Base-by-base conservation (phyloP, 441 rosid genomes). In the Aquilaria agallochum region DNA sequence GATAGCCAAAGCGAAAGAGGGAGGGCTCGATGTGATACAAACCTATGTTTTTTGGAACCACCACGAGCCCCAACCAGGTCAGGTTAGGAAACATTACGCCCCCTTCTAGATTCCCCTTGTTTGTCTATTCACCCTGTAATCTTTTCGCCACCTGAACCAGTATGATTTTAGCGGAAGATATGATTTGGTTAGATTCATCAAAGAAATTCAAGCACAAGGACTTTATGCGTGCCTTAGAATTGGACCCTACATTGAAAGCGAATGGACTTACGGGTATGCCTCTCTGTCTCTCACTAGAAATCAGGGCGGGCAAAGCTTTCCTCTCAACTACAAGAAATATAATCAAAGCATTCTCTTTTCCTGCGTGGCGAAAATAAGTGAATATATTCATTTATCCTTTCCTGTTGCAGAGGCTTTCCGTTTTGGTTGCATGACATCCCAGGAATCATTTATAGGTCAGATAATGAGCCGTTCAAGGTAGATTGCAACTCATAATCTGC, bases 371-470 rank as follows among this genome's bases (percentile, higher is more conserved):
- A 20, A 20, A 20, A 20, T 20, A 20, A 20, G 27, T 20, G 27
- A 20, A 20, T 20, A 20, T 20, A 20, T 20, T 20, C 7, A 46
- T 50, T 50, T 14, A 13, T 12, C 10, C 32, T 3, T 27, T 1
- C 56, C 60, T 54, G 45, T 51, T 68, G 67, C 72, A 92, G 98
- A 64, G 98, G 98, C 9, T 74, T 93, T 3, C 98, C 98, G 1
- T 88, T 88, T 72, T 93, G 98, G 97, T 71, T 93, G 77, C 91
- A 87, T 42, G 93, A 90, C 75, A 71, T 93, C 60, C 95, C 98
- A 1, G 96, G 77, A 55, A 90, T 93, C 50, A 79, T 82, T 15
- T 93, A 78, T 58, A 79, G 98, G 66, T 74, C 97, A 33, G 83
- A 93, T 32, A 93, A 90, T 50, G 84, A 74, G 42, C 96, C 93